A percentile compares a stretch with the other conserved stretches of the same genome.
These are phyloP conservation scores for Irpex lacteus DNA, from an alignment of 1,284 basidiomycete genomes.

Conservation along the genomic window DNA sequence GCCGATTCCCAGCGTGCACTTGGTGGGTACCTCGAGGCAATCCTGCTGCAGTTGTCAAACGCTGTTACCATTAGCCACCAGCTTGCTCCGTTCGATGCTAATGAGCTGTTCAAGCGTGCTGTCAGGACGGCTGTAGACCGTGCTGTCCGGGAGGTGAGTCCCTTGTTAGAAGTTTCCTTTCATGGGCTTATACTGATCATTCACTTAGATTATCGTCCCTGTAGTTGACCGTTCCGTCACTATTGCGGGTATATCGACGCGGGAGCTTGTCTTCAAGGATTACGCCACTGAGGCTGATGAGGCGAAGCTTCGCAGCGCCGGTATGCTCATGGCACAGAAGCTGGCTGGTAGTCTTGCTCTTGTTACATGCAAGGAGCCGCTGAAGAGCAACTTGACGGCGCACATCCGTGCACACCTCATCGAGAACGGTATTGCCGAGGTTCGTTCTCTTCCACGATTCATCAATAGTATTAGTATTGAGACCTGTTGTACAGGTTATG, in stretches of 20 bases:
- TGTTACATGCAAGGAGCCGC: conserved; percentile 98
- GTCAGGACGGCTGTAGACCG: conserved; percentile 92
- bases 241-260: conserved; percentile 96
- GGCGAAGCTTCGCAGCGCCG: conserved; percentile 87
- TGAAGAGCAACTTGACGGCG: conserved; percentile 90
- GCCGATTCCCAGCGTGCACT: conserved; percentile 62
- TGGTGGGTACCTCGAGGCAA: conserved; percentile 72
- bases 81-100: conserved; percentile 70
- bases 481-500: conserved; percentile 45
- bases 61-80: conserved; percentile 81
- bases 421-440: conserved; percentile 88
- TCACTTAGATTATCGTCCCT: conserved; percentile 83
- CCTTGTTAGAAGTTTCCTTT: not conserved
- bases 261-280: conserved; percentile 95
- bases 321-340: conserved; percentile 96
- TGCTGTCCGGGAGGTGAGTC: conserved; percentile 85
- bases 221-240: conserved; percentile 99
- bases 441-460: conserved; percentile 27
- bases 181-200: not conserved
- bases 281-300: conserved; percentile 95
- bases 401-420: conserved; percentile 81
- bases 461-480: not conserved
- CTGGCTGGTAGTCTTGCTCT: conserved; percentile 95
- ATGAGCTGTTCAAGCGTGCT: conserved; percentile 87
- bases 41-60: conserved; percentile 71